Evolutionary conservation across 2,329 filamentous ascomycete genomes (phyloP), one percentile per base, ranked within the genome.

Genomic region (Cladobotryum mycophilum): DNA sequence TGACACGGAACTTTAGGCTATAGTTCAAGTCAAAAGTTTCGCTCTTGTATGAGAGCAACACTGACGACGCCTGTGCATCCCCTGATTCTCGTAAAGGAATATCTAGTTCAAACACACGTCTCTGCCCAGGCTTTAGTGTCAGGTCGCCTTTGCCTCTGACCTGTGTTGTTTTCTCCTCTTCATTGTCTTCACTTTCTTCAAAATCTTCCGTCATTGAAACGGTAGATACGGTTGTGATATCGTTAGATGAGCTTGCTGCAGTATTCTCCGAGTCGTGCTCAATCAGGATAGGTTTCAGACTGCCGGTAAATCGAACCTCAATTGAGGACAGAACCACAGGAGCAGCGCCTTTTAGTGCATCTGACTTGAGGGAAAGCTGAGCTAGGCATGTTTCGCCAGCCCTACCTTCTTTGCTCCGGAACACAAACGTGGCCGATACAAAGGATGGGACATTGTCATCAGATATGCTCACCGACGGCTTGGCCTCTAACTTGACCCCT

Each of bases 41-140:
- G 13, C 79, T 81, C 25, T 80, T 73, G n/a, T 93, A 68, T 1
- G 73, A 70, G 25, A 95, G 70, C 1, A 74, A 79, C 9, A 86
- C 79, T 2, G 81, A 82, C 4, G 78, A 75, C 4, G 88, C 82
- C 44, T 77, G 81, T 1, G 86, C 83, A 50, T 88, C 80, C n/a
- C 89, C 90, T 3, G 90, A 82, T 67, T 96, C 91, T 52, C 89
- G 82, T 14, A 96, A 77, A 2, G 85, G 80, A 52, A 89, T 79
- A 8, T 77, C 79, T 59, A 96, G 76, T 58, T 87, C 81, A 55
- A 88, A 85, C 1, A 91, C 80, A 48, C 80, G 82, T 8, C 77
- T 86, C 54, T 87, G 79, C 1, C 82, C 83, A 13, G 89, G 80
- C 11, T 69, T 66, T 41, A 96, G 68, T 0, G 76, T 81, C 49